These are phyloP conservation scores for Prunus davidiana DNA, from an alignment of 306 rosid species.

Conservation along the genomic window DNA sequence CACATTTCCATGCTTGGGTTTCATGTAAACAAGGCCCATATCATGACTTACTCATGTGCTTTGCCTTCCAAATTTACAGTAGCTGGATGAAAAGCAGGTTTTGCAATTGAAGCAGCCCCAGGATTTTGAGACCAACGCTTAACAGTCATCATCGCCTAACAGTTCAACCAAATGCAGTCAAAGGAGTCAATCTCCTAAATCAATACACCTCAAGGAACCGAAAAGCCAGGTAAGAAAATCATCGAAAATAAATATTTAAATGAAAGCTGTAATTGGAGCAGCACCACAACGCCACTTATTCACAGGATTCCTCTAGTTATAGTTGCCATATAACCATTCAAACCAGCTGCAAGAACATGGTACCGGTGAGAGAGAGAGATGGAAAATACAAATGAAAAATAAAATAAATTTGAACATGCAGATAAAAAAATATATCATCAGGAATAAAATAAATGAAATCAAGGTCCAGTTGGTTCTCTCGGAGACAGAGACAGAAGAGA, in stretches of 20 bases:
- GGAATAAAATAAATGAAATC: background rate
- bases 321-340: slow-evolving; percentile 95
- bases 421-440: background rate
- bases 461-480: background rate
- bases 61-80: slow-evolving; percentile 96
- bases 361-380: slow-evolving; percentile 46
- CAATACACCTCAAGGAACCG: background rate
- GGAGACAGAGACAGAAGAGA: background rate
- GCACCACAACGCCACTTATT: slow-evolving; percentile 96
- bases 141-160: slow-evolving; percentile 92
- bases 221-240: background rate
- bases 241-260: no score
- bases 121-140: slow-evolving; percentile 92
- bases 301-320: slow-evolving; percentile 73
- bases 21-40: background rate
- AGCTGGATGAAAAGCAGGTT: slow-evolving; percentile 94
- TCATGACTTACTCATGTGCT: slow-evolving; percentile 73
- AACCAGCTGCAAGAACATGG: slow-evolving; percentile 86
- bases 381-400: background rate
- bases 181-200: slow-evolving; percentile 12
- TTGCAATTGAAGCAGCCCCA: slow-evolving; percentile 68
- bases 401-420: background rate
- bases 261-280: slow-evolving; percentile 62
- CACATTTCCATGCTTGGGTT: background rate
- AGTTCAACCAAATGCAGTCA: slow-evolving; percentile 15